phyloP scores from a whole-genome alignment of 1,284 basidiomycete genomes.

The Fomes fomentarius region DNA sequence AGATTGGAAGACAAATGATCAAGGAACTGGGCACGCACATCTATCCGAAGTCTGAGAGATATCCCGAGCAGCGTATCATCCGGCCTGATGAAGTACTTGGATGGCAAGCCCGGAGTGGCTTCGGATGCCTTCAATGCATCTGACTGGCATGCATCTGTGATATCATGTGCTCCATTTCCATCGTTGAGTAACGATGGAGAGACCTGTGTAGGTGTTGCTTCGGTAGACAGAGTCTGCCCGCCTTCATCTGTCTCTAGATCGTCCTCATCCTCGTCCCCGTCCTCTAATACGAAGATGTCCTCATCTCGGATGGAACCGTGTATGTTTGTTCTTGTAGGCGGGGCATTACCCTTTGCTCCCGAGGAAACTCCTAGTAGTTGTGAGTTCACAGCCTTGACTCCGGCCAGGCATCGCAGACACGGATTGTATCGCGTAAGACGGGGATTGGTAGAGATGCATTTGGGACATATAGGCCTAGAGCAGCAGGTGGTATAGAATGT shows the following conservation, averaged over 20 bases:
- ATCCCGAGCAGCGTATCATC: conserved; percentile 71
- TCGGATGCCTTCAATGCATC: too few relatives aligned
- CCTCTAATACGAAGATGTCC: conserved; percentile 66
- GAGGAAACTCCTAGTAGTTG: conserved; percentile 21
- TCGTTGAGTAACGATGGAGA: too few relatives aligned
- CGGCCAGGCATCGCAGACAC: conserved; percentile 64
- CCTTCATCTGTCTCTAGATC: conserved; percentile 16
- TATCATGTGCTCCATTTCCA: too few relatives aligned
- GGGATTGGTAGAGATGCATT: conserved; percentile 57
- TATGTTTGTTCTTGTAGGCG: conserved; percentile 39
- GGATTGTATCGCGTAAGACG: conserved; percentile 65
- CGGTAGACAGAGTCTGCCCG: not conserved
- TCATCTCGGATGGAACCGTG: conserved; percentile 59
- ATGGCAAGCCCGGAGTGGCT: not conserved
- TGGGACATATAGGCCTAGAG: conserved; percentile 57
- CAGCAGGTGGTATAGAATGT: conserved; percentile 61
- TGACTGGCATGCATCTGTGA: too few relatives aligned
- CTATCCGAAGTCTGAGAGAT: conserved; percentile 59
- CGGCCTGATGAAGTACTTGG: conserved; percentile 59
- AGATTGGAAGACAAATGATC: not conserved
- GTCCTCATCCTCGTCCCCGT: conserved; percentile 50
- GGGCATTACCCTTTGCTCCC: not conserved
- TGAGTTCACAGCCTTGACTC: conserved; percentile 48
- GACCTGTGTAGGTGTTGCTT: not conserved
- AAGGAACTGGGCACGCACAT: conserved; percentile 46